A percentile compares a stretch with the other conserved stretches of the same genome.
Evolutionary conservation across 768 basidiomycete genomes (phyloP).

Genomic region (Cyclocybe aegerita): DNA sequence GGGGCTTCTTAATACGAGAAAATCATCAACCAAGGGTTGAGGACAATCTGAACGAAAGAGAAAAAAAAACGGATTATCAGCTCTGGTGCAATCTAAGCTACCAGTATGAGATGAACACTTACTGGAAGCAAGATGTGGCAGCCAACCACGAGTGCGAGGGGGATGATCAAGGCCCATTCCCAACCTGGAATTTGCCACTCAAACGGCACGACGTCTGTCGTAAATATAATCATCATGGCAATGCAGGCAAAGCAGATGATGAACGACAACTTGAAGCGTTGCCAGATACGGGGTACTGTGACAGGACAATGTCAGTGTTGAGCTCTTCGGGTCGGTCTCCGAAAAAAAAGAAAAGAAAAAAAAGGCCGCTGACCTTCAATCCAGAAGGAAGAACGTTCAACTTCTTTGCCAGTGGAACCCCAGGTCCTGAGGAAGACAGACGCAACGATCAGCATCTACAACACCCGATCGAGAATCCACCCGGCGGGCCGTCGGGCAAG

Average conservation of each 20-base stretch:
- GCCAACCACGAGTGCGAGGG: conserved; percentile 65
- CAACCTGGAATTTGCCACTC: conserved; percentile 67
- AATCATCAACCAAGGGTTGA: conserved; percentile 88
- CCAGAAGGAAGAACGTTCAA: conserved; percentile 87
- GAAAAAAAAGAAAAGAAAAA: background rate
- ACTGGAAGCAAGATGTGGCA: conserved; percentile 75
- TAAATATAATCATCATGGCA: conserved; percentile 62
- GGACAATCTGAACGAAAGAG: conserved; percentile 48
- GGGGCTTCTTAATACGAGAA: conserved; percentile 51
- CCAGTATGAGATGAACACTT: conserved; percentile 22
- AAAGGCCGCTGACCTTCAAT: conserved; percentile 49
- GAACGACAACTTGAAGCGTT: conserved; percentile 77
- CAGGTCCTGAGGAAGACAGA: conserved; percentile 39
- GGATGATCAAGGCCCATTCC: conserved; percentile 74
- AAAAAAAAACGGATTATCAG: conserved; percentile 8
- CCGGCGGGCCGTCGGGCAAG: background rate
- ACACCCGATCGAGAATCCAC: background rate
- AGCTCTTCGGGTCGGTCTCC: background rate
- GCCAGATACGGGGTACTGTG: conserved; percentile 73
- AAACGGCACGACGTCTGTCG: conserved; percentile 51
- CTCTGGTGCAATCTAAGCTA: conserved; percentile 1
- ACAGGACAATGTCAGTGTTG: background rate
- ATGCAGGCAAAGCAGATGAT: conserved; percentile 58
- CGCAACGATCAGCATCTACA: conserved; percentile 3
- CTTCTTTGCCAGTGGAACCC: conserved; percentile 72